phyloP scores from a whole-genome alignment of 345 rosid genomes.

The Hypericum androsaemum region DNA sequence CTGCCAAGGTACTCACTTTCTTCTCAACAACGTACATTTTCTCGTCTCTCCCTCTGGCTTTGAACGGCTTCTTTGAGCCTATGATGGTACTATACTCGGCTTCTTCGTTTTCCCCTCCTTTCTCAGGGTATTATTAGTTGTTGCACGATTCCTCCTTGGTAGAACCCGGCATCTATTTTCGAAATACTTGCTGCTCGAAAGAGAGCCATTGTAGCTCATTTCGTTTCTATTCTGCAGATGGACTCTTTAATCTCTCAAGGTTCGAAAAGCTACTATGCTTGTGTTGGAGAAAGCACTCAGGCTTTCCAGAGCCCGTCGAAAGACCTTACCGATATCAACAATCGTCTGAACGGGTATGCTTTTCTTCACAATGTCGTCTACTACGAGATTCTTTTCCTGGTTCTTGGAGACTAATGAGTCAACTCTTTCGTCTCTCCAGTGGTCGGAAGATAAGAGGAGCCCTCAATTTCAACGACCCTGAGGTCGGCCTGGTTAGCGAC shows the following conservation, averaged over 20 bases:
- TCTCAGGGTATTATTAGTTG: background rate
- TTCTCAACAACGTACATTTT: too few relatives aligned
- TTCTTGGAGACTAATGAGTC: background rate
- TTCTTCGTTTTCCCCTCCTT: background rate
- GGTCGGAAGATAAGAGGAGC: slow-evolving; percentile 53
- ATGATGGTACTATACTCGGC: too few relatives aligned
- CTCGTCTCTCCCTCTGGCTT: too few relatives aligned
- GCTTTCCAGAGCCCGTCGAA: slow-evolving; percentile 98
- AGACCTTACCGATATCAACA: slow-evolving; percentile 79
- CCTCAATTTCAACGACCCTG: slow-evolving; percentile 63
- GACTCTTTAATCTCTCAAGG: slow-evolving; percentile 85
- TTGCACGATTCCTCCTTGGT: too few relatives aligned
- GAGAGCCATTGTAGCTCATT: background rate
- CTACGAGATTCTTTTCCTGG: too few relatives aligned
- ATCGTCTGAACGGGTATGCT: slow-evolving; percentile 68
- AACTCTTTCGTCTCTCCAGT: slow-evolving; percentile 18
- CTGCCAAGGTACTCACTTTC: slow-evolving; percentile 63
- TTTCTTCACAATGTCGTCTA: background rate
- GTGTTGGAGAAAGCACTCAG: slow-evolving; percentile 97
- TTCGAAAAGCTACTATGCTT: slow-evolving; percentile 85
- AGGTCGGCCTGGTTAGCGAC: slow-evolving; percentile 89
- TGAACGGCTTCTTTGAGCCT: too few relatives aligned
- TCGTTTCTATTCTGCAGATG: slow-evolving; percentile 40
- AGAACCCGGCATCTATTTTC: too few relatives aligned
- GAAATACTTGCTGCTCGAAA: too few relatives aligned